A percentile compares a stretch with the other conserved stretches of the same genome.
These are phyloP conservation scores for Boletus speciosus DNA, from an alignment of 768 basidiomycete genomes.

Conservation along the genomic window DNA sequence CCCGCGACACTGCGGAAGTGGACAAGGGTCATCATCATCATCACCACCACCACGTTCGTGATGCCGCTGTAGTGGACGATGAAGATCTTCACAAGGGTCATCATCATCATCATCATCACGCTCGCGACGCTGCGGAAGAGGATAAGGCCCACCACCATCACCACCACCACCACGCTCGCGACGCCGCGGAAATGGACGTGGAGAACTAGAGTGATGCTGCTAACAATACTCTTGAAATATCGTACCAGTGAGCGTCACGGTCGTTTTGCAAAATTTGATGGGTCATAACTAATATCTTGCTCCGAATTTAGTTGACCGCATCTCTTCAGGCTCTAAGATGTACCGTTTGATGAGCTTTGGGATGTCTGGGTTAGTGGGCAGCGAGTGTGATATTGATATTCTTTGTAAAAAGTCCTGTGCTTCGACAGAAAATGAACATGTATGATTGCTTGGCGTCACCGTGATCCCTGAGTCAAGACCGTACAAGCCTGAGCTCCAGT, in stretches of 20 bases:
- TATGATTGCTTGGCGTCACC: not conserved
- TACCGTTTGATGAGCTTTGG: not conserved
- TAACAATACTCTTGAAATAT: not conserved
- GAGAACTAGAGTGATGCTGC: not conserved
- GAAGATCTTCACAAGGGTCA: too few relatives aligned
- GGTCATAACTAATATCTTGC: not conserved
- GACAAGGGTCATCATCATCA: too few relatives aligned
- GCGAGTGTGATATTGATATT: not conserved
- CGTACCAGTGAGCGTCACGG: not conserved
- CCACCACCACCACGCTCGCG: too few relatives aligned
- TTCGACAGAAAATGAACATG: not conserved
- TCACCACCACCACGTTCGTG: not conserved
- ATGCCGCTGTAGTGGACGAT: not conserved
- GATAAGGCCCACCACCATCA: too few relatives aligned
- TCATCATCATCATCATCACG: too few relatives aligned
- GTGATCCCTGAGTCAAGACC: not conserved
- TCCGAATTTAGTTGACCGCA: not conserved
- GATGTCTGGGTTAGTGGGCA: too few relatives aligned
- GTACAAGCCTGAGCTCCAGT: not conserved
- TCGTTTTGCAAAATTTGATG: not conserved
- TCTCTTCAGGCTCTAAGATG: not conserved
- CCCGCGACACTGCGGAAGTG: not conserved
- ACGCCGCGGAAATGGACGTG: not conserved
- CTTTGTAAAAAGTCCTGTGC: not conserved
- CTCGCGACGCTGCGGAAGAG: too few relatives aligned